These are phyloP conservation scores for Acacia crassicarpa DNA, from an alignment of 306 rosid genomes.

Conservation along the genomic window DNA sequence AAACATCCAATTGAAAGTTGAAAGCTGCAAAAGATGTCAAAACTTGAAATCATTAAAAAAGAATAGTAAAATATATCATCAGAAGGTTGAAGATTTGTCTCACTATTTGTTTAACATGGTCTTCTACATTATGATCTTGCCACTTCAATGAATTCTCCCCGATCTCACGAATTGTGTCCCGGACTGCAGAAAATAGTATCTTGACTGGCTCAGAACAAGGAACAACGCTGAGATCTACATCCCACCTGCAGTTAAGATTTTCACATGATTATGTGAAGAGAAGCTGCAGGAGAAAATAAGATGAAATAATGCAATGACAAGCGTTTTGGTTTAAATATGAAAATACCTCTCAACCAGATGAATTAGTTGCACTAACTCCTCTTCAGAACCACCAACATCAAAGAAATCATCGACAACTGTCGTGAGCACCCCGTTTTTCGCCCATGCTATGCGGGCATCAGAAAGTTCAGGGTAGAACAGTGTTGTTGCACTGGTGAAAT, in stretches of 20 bases:
- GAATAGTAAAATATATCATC: conserved; percentile 5
- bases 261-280: conserved; percentile 1
- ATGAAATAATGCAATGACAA: conserved; percentile 16
- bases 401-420: conserved; percentile 91
- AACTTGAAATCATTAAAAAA: neutral
- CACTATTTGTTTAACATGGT: conserved; percentile 54
- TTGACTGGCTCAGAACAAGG: conserved; percentile 72
- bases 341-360: conserved; percentile 69
- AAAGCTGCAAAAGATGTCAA: neutral
- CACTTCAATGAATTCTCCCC: conserved; percentile 51
- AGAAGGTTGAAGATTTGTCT: conserved; percentile 39
- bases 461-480: conserved; percentile 59
- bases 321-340: conserved; percentile 17
- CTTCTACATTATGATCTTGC: conserved; percentile 63
- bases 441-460: conserved; percentile 84
- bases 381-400: conserved; percentile 70
- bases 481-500: conserved; percentile 68
- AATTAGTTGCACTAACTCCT: conserved; percentile 69
- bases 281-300: neutral
- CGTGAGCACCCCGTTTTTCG: conserved; percentile 72
- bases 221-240: conserved; percentile 49
- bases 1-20: neutral
- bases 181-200: conserved; percentile 68
- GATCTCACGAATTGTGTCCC: conserved; percentile 59
- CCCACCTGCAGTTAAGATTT: conserved; percentile 66